Conservation (phyloP, 208 protist species). For the Trypanosoma rangeli region DNA sequence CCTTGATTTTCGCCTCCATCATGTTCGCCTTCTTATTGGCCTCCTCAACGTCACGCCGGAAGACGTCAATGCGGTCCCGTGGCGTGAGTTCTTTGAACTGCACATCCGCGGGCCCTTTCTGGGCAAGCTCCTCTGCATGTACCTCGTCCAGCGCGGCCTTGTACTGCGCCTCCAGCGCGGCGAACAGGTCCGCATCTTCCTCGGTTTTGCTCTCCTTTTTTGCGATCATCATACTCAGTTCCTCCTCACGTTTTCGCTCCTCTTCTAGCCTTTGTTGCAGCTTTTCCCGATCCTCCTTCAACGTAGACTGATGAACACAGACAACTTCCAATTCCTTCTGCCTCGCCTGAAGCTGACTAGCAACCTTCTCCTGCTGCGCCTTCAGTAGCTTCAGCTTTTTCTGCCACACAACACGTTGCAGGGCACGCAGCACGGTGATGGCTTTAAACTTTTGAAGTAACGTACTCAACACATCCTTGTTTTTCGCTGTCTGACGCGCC, state of each 20-base stretch:
- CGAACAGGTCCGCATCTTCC: constrained; percentile 30
- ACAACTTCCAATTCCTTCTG: constrained; percentile 30
- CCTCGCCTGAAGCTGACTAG: constrained; percentile 23
- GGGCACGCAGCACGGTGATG: constrained; percentile 60
- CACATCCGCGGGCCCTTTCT: constrained; percentile 28
- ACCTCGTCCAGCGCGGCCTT: constrained; percentile 24
- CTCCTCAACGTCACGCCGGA: constrained; percentile 23
- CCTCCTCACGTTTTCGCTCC: constrained; percentile 25
- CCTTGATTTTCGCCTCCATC: constrained; percentile 45
- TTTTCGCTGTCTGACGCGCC: constrained; percentile 38
- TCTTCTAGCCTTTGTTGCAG: constrained; percentile 27
- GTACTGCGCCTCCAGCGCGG: constrained; percentile 24
- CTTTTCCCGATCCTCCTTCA: constrained; percentile 31
- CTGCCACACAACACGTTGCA: constrained; percentile 31
- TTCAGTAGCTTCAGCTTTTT: constrained; percentile 48
- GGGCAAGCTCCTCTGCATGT: constrained; percentile 33
- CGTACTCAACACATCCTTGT: constrained; percentile 21
- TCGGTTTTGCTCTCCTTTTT: constrained; percentile 35
- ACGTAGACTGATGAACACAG: constrained; percentile 28
- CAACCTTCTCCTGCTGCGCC: constrained; percentile 40
- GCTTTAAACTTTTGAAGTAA: constrained; percentile 44
- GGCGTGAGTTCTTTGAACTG: constrained; percentile 20
- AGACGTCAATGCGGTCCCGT: constrained; percentile 19
- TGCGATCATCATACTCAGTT: constrained; percentile 27
- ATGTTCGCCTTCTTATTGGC: constrained; percentile 27